Conservation (phyloP, 2,329 filamentous ascomycete species). For the Claviceps purpurea region DNA sequence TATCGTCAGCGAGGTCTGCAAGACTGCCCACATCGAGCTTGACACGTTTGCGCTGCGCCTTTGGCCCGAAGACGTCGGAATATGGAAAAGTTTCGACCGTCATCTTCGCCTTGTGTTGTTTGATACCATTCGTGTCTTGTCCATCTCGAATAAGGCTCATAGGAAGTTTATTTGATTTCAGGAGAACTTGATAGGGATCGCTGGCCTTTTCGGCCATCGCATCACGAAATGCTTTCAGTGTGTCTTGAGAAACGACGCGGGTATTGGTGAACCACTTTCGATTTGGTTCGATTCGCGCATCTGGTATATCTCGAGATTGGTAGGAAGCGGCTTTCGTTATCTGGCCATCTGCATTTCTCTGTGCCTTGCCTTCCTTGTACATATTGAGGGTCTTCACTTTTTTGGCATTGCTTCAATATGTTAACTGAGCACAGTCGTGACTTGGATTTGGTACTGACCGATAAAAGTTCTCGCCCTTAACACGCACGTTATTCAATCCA, state of each 20-base stretch:
- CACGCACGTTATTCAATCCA: slow-evolving; percentile 82
- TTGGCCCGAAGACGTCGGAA: slow-evolving; percentile 80
- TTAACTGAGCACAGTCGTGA: slow-evolving; percentile 6
- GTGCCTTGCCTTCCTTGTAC: slow-evolving; percentile 74
- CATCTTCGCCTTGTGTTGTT: slow-evolving; percentile 91
- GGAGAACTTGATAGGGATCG: slow-evolving; percentile 85
- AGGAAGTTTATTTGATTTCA: slow-evolving; percentile 93
- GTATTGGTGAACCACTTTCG: slow-evolving; percentile 98
- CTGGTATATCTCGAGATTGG: slow-evolving; percentile 70
- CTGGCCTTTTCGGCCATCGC: slow-evolving; percentile 83
- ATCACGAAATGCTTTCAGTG: slow-evolving; percentile 72
- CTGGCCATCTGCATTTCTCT: slow-evolving; percentile 69
- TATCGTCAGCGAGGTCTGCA: slow-evolving; percentile 67
- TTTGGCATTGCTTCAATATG: slow-evolving; percentile 48
- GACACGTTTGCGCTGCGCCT: slow-evolving; percentile 82
- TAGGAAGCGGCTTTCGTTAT: slow-evolving; percentile 74
- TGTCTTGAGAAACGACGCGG: slow-evolving; percentile 76
- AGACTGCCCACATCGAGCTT: slow-evolving; percentile 78
- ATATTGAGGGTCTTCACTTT: slow-evolving; percentile 82
- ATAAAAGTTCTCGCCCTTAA: slow-evolving; percentile 99
- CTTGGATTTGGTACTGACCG: slow-evolving; percentile 34
- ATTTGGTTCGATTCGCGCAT: slow-evolving; percentile 85
- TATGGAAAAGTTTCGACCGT: slow-evolving; percentile 80
- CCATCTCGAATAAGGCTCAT: slow-evolving; percentile 86
- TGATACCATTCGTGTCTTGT: slow-evolving; percentile 64